Base-by-base conservation (phyloP, 1,139 yeast species). In the Debaryomyces udenii region DNA sequence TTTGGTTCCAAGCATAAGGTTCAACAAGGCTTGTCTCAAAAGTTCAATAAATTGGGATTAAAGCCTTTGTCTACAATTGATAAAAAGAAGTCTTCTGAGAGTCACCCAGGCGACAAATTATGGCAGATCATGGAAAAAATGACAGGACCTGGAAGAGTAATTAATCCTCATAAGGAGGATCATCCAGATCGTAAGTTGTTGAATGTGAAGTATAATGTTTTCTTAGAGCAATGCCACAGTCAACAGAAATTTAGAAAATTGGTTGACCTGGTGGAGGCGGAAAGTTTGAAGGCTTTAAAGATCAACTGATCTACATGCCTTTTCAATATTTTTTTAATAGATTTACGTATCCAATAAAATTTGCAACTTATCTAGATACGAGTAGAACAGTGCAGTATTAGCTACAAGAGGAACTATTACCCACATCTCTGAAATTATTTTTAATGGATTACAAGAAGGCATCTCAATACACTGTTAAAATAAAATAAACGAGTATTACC, bases 71-170 rank as follows among this genome's bases (percentile, higher is more conserved):
- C 66, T 14, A 52, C 62, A 35, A 40, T 57, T 18, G 49, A 48
- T 16, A 43, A 55, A 31, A 51, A 45, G 47, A 55, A 47, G 37
- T 47, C 50, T 9, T 47, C 39, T 10, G 41, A 40, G 17, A 40
- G 42, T 31, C 48, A 59, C 26, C 63, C 78, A 2, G 85, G 85
- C 22, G 80, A 78, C 47, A 75, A 70, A 46, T 70, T 93, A 48
- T 93, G 98, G 98, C 78, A 81, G 37, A 81, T 86, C 31, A 93
- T 93, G 99, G 78, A 78, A 51, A 75, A 77, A 48, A 76, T 90
- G 73, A 86, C 96, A 3, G 93, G 95, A 13, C 80, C 85, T 11
- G 98, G 96, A 40, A 76, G 76, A 50, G 88, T 83, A 14, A 86
- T 93, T 35, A 62, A 70, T 47, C 98, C 98, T 6, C 68, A 81